These are phyloP conservation scores for Phalaenopsis aphrodite DNA, from an alignment of 106 monocot species.

Conservation along the genomic window DNA sequence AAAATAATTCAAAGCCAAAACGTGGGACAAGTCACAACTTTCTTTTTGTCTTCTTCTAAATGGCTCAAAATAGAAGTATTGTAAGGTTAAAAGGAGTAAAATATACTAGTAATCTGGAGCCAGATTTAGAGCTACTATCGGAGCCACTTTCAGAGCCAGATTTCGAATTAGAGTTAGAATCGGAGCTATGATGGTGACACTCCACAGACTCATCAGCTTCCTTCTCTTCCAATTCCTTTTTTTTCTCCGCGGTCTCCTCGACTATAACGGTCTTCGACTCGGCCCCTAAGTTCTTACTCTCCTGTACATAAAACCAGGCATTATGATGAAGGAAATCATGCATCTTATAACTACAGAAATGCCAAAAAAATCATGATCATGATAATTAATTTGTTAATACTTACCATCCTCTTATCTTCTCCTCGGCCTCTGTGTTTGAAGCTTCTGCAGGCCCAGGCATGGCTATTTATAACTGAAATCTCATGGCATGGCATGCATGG, in stretches of 20 bases:
- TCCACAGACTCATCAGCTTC: not conserved
- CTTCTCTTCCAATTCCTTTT: not conserved
- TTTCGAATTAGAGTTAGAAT: conserved; percentile 3
- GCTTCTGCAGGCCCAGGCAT: not conserved
- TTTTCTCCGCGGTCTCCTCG: not conserved
- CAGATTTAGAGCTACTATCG: not conserved
- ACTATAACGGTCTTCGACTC: not conserved
- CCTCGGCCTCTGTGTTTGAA: not conserved
- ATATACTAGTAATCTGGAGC: not conserved
- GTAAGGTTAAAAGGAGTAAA: too few relatives aligned
- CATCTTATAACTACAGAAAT: not conserved
- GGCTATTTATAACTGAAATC: not conserved
- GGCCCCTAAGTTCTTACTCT: not conserved
- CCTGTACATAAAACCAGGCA: not conserved
- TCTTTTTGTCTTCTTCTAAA: too few relatives aligned
- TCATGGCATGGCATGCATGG: too few relatives aligned
- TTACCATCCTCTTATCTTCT: not conserved
- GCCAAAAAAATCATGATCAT: not conserved
- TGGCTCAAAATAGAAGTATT: too few relatives aligned
- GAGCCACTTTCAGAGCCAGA: conserved; percentile 1
- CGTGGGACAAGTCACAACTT: too few relatives aligned
- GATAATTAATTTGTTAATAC: too few relatives aligned
- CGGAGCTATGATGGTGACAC: not conserved
- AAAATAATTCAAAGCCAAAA: too few relatives aligned
- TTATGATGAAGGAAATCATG: not conserved